Conservation (phyloP, 2,329 filamentous ascomycete genomes). For the Pseudogymnoascus verrucosus region DNA sequence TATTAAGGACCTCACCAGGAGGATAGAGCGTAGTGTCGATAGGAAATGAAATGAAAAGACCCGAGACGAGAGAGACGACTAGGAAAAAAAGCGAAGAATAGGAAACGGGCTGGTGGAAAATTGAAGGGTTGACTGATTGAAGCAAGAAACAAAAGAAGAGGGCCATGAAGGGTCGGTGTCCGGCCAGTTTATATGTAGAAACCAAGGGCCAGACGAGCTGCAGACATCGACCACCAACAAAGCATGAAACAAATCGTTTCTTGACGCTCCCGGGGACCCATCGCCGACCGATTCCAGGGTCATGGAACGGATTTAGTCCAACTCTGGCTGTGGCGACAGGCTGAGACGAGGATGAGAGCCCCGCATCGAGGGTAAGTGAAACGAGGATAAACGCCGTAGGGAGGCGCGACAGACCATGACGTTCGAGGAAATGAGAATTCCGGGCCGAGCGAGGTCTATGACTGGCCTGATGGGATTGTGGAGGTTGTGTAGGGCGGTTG, state of each 20-base stretch:
- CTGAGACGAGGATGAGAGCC: neutral
- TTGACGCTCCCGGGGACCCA: constrained; percentile 1
- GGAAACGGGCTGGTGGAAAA: constrained; percentile 21
- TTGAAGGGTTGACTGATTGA: constrained; percentile 18
- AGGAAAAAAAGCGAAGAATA: constrained; percentile 18
- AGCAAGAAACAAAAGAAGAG: constrained; percentile 15
- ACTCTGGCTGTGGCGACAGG: constrained; percentile 1
- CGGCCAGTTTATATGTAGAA: constrained; percentile 22
- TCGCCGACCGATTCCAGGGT: constrained; percentile 3
- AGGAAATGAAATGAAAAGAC: constrained; percentile 11
- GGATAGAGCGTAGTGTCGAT: constrained; percentile 15
- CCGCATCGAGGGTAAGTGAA: neutral
- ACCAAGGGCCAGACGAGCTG: constrained; percentile 3
- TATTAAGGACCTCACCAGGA: constrained; percentile 24
- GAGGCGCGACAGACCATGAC: neutral
- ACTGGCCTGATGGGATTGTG: neutral
- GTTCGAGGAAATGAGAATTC: neutral
- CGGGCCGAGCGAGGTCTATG: neutral
- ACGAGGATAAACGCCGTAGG: constrained; percentile 7
- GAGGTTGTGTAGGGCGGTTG: constrained; percentile 6
- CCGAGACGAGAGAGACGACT: constrained; percentile 4
- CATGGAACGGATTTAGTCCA: constrained; percentile 6
- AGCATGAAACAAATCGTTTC: constrained; percentile 5
- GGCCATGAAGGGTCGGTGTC: constrained; percentile 18
- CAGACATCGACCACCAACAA: neutral